phyloP scores from a whole-genome alignment of 2,329 filamentous ascomycete species.

The Pseudopyricularia javanii region DNA sequence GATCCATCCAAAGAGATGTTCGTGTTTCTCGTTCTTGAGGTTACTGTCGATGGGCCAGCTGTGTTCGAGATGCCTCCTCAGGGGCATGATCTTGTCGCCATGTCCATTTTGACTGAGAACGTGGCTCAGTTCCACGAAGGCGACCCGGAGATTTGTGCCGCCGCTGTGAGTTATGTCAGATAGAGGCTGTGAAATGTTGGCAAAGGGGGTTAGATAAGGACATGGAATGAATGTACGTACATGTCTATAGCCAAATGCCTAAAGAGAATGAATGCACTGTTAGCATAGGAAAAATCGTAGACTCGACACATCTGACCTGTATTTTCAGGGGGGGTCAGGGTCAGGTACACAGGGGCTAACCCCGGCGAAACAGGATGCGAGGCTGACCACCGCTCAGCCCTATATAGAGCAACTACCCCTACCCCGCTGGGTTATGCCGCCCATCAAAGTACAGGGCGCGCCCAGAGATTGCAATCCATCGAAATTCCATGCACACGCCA shows the following conservation, averaged over 20 bases:
- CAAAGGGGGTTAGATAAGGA: not conserved
- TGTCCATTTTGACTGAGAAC: conserved; percentile 6
- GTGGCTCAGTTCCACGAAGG: conserved; percentile 47
- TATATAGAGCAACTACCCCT: too few species aligned
- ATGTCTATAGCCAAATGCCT: conserved; percentile 54
- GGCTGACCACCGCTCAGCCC: too few species aligned
- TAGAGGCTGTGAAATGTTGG: not conserved
- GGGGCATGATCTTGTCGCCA: conserved; percentile 9
- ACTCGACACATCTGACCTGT: not conserved
- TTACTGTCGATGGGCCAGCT: conserved; percentile 65
- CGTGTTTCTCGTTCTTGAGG: conserved; percentile 61
- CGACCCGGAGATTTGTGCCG: conserved; percentile 57
- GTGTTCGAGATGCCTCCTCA: conserved; percentile 51
- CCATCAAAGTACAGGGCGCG: too few species aligned
- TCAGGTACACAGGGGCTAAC: too few species aligned
- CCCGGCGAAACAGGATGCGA: too few species aligned
- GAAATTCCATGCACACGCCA: too few species aligned
- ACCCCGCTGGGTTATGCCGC: too few species aligned
- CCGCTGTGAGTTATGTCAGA: conserved; percentile 30
- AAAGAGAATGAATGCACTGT: not conserved
- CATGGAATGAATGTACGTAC: conserved; percentile 27
- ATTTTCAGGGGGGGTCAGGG: too few species aligned
- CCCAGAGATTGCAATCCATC: too few species aligned
- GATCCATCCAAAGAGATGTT: conserved; percentile 72
- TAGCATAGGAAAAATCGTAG: not conserved